A percentile compares a stretch with the other conserved stretches of the same genome.
Evolutionary conservation across 2,329 filamentous ascomycete species (phyloP).

Genomic region (Didymellaceae sp.): DNA sequence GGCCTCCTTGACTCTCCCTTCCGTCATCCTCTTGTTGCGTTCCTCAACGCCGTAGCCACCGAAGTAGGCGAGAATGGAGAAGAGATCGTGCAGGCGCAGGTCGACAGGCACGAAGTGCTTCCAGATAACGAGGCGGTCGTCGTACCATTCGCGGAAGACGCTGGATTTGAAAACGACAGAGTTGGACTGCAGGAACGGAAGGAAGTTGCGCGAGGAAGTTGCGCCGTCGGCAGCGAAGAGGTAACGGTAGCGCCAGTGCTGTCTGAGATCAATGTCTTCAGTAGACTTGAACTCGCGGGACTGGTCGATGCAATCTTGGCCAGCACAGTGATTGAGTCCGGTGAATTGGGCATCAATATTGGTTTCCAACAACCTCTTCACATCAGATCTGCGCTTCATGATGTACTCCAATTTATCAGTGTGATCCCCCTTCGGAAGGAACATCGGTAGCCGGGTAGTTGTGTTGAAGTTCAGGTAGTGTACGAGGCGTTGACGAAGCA

Average conservation of each 20-base stretch:
- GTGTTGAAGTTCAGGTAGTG: constrained; percentile 58
- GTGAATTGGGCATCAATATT: constrained; percentile 62
- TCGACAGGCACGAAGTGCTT: constrained; percentile 82
- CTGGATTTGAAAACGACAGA: constrained; percentile 74
- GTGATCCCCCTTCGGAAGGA: constrained; percentile 58
- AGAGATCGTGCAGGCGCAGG: constrained; percentile 73
- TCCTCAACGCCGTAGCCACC: constrained; percentile 38
- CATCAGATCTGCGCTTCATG: constrained; percentile 58
- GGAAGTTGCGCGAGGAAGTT: constrained; percentile 69
- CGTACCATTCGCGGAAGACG: constrained; percentile 81
- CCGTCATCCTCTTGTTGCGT: constrained; percentile 36
- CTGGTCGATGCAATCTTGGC: constrained; percentile 61
- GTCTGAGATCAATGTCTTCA: constrained; percentile 58
- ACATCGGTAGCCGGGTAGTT: constrained; percentile 39
- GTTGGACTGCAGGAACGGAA: constrained; percentile 69
- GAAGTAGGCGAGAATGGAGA: constrained; percentile 78
- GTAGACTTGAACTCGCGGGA: constrained; percentile 59
- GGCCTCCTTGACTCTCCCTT: constrained; percentile 34
- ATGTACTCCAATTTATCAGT: constrained; percentile 61
- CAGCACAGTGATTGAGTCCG: constrained; percentile 62
- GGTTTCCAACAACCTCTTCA: constrained; percentile 61
- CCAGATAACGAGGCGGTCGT: constrained; percentile 76
- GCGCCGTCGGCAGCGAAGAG: constrained; percentile 75
- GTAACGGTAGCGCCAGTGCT: constrained; percentile 71
- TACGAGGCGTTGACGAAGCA: constrained; percentile 73